Evolutionary conservation across 306 rosid genomes (phyloP).

Genomic region (Luffa acutangula): DNA sequence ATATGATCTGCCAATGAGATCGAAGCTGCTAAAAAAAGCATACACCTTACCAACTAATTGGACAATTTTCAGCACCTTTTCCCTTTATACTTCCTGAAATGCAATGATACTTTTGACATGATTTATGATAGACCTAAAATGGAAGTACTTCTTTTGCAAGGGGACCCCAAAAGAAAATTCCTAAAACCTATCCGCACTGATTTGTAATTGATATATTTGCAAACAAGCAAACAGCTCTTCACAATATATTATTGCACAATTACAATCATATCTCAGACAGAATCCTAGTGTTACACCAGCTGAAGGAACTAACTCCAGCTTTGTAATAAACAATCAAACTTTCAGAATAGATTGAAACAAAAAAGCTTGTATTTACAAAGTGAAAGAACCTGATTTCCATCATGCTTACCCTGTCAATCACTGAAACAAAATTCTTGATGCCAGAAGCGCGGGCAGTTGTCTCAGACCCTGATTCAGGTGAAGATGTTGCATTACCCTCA

Average conservation of each 20-base stretch:
- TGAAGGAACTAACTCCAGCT: background rate
- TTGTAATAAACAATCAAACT: background rate
- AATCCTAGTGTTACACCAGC: background rate
- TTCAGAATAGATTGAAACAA: background rate
- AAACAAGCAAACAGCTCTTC: background rate
- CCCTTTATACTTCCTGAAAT: conserved; percentile 12
- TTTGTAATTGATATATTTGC: background rate
- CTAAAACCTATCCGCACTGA: background rate
- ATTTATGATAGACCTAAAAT: background rate
- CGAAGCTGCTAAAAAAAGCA: background rate
- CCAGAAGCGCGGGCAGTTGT: conserved; percentile 32
- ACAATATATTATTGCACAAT: background rate
- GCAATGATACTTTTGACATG: background rate
- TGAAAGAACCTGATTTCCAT: conserved; percentile 7
- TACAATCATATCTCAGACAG: background rate
- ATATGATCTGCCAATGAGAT: background rate
- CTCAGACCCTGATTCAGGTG: conserved; percentile 36
- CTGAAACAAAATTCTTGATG: conserved; percentile 24
- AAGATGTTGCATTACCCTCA: conserved; percentile 32
- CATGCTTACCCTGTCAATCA: conserved; percentile 40
- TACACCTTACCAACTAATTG: conserved; percentile 6
- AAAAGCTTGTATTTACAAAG: background rate
- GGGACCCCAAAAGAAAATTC: background rate
- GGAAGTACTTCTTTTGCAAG: background rate
- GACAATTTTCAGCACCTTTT: conserved; percentile 3